phyloP scores from a whole-genome alignment of 345 rosid species.

The Odontarrhena argentea region DNA sequence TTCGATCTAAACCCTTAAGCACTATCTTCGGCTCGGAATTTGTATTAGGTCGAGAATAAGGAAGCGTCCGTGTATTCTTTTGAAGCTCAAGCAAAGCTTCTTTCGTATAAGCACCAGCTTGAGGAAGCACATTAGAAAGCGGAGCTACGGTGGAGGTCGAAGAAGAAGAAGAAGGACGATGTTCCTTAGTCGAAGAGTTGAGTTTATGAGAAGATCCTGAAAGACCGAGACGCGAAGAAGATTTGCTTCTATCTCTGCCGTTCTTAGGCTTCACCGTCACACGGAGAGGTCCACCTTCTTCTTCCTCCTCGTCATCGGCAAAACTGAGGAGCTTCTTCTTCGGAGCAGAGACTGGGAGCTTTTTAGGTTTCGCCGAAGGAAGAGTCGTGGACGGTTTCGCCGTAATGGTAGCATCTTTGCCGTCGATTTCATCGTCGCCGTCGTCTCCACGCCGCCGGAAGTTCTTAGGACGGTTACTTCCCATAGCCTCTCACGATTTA shows the following conservation, averaged over 20 bases:
- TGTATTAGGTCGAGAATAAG: constrained; percentile 49
- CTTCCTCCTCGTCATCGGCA: constrained; percentile 77
- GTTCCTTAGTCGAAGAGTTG: constrained; percentile 55
- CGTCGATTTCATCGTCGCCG: constrained; percentile 33
- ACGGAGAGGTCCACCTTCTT: constrained; percentile 42
- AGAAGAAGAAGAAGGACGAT: constrained; percentile 46
- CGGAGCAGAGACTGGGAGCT: constrained; percentile 44
- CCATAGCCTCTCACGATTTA: constrained; percentile 40
- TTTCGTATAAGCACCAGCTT: constrained; percentile 84
- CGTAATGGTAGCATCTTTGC: constrained; percentile 8
- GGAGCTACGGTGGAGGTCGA: constrained; percentile 37
- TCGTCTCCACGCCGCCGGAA: constrained; percentile 81
- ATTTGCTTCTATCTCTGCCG: constrained; percentile 40
- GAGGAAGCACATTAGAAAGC: constrained; percentile 75
- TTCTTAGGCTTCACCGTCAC: constrained; percentile 34
- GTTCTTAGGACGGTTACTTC: constrained; percentile 60
- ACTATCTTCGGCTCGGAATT: constrained; percentile 56
- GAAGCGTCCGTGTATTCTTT: constrained; percentile 74
- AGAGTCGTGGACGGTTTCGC: constrained; percentile 42
- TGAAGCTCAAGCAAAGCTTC: constrained; percentile 91
- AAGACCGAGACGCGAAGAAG: constrained; percentile 51
- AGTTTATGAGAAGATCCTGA: constrained; percentile 62
- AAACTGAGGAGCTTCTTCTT: constrained; percentile 76
- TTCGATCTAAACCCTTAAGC: constrained; percentile 56
- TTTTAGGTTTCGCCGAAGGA: constrained; percentile 57